Conservation (phyloP, 1,139 yeast genomes). For the Yamadazyma dendronema region DNA sequence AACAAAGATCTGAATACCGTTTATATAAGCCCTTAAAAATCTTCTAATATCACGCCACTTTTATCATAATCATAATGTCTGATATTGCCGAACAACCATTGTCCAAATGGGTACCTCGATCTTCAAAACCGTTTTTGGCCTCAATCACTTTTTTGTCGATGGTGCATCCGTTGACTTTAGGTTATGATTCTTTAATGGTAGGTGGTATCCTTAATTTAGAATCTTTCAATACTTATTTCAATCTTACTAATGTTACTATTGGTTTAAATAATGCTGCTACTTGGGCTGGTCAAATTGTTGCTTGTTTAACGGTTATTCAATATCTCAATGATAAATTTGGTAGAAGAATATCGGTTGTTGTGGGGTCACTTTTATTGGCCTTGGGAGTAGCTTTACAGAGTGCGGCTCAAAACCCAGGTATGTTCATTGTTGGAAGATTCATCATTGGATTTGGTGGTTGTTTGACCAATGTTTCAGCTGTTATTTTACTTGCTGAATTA, state of each 20-base stretch:
- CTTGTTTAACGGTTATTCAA: conserved; percentile 10
- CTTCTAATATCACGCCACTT: too few relatives aligned
- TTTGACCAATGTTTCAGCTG: conserved; percentile 12
- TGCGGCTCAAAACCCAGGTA: conserved; percentile 17
- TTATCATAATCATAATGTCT: not conserved
- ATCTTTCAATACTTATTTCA: conserved; percentile 13
- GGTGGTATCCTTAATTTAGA: conserved; percentile 17
- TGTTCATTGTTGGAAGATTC: conserved; percentile 19
- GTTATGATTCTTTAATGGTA: conserved; percentile 15
- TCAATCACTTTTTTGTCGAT: conserved; percentile 10
- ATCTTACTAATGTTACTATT: conserved; percentile 14
- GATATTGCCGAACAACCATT: conserved; percentile 5
- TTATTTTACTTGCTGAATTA: conserved; percentile 17
- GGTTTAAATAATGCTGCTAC: conserved; percentile 16
- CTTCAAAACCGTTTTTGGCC: conserved; percentile 5
- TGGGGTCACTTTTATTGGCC: conserved; percentile 10
- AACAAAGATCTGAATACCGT: too few relatives aligned
- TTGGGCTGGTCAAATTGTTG: conserved; percentile 16
- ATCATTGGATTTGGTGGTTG: conserved; percentile 18
- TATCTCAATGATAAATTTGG: conserved; percentile 15
- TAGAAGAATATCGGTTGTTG: conserved; percentile 12
- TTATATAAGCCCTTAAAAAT: too few relatives aligned
- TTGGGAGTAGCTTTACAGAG: conserved; percentile 18
- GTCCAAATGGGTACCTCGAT: conserved; percentile 10
- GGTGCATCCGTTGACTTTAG: conserved; percentile 15